Base-by-base conservation (phyloP, 202 grass and related monocot genomes). In the Carex arenaria region DNA sequence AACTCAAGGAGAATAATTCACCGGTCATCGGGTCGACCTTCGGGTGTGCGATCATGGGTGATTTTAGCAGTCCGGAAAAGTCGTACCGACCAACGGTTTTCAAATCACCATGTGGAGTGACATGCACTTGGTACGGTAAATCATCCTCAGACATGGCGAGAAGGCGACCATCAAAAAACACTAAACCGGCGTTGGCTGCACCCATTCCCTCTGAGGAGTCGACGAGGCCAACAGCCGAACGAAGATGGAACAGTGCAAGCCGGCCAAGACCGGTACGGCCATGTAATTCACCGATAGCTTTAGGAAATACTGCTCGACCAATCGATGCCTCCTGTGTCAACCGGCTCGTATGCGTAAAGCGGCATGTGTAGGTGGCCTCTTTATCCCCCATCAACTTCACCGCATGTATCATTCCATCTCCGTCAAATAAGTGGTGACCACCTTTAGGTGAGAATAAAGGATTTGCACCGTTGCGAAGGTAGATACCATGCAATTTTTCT, bases 141-240 rank as follows among this genome's bases (percentile, higher is more conserved):
- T 89, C 87, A 62, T 89, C 87, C 62, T 89, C 87, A 0, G 87
- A 89, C 79, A 89, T 85, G 71, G 84, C 84, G 3, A 89, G 80
- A 38, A 86, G 87, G 7, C 63, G 84, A 38, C 87, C 84, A 38
- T 67, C 20, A 14, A 89, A 89, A 54, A 79, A 89, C 7, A 70
- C 52, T 13, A 89, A 67, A n/a, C 84, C 87, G 17, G 87, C 87
- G n/a, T 89, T 89, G 0, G 87, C 87, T 22, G 76, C 84, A 55
- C 87, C 87, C 1, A 64, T 70, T 34, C 87, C 84, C 9, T 55
- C 2, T 0, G 36, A 45, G 59, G 79, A 23, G 13, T 79, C 19
- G 1, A 89, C 15, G 3, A 86, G 67, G 47, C 88, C 80, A 3
- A 38, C 51, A 43, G 64, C 63, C 0, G 80, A 75, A 6, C 88